Evolutionary conservation across 129 eudicot genomes (phyloP).

Genomic region (Tagetes erecta): DNA sequence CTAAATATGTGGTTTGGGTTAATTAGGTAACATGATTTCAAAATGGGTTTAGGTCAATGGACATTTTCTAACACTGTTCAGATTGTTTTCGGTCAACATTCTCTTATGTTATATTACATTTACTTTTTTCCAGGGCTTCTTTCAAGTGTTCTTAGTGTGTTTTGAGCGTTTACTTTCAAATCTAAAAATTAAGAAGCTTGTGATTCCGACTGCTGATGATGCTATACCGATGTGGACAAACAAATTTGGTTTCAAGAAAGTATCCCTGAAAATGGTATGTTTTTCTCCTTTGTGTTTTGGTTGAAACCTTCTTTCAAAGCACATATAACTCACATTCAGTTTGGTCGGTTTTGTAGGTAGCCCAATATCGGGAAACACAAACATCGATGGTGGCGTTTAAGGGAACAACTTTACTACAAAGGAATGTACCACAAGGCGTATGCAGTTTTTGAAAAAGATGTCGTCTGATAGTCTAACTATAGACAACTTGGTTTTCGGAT

Average conservation of each 20-base stretch:
- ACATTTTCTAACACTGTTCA: no score
- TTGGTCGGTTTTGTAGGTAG: background rate
- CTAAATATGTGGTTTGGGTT: no score
- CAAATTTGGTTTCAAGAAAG: slow-evolving; percentile 55
- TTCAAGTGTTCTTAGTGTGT: slow-evolving; percentile 57
- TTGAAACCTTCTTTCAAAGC: background rate
- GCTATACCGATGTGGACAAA: slow-evolving; percentile 69
- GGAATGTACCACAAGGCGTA: background rate
- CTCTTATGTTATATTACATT: background rate
- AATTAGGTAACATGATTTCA: no score
- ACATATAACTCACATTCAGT: background rate
- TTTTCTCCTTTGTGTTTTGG: background rate
- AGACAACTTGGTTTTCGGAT: no score
- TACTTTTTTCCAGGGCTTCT: slow-evolving; percentile 67
- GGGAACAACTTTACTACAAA: slow-evolving; percentile 5
- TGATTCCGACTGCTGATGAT: slow-evolving; percentile 75
- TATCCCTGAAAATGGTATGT: slow-evolving; percentile 42
- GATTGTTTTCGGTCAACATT: no score
- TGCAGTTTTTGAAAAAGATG: no score
- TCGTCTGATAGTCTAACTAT: no score
- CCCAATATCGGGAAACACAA: background rate
- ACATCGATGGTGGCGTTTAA: background rate
- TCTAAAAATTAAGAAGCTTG: slow-evolving; percentile 52
- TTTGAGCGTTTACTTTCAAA: slow-evolving; percentile 65
- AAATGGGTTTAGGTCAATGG: no score